A percentile compares a stretch with the other conserved stretches of the same genome.
phyloP scores from a whole-genome alignment of 768 basidiomycete genomes.

The Lyophyllum shimeji region DNA sequence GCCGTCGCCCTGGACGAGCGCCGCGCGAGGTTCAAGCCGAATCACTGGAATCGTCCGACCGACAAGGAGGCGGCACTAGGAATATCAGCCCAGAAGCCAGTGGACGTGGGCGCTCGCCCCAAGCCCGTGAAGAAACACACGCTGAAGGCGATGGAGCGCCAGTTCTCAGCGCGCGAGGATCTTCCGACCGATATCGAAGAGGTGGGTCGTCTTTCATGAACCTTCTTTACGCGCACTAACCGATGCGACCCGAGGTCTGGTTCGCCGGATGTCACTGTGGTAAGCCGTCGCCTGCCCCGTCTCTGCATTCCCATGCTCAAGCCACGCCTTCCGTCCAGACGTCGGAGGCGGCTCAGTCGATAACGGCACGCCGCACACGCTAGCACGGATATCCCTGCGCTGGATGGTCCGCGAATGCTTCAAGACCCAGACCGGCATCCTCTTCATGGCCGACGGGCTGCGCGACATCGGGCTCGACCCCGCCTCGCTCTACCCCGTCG shows the following conservation, averaged over 20 bases:
- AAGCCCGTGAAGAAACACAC: conserved; percentile 4
- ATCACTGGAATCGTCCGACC: conserved; percentile 17
- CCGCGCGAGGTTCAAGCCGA: conserved; percentile 19
- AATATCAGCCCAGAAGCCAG: conserved; percentile 13
- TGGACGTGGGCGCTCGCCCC: not conserved
- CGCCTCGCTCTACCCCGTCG: not conserved
- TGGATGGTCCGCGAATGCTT: conserved; percentile 63
- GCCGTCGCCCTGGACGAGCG: conserved; percentile 21
- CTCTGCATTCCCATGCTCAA: not conserved
- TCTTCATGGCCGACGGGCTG: conserved; percentile 4
- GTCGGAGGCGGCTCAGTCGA: conserved; percentile 33
- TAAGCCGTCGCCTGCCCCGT: conserved; percentile 1
- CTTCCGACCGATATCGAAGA: conserved; percentile 40
- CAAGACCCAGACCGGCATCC: conserved; percentile 40
- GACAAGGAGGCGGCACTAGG: conserved; percentile 29
- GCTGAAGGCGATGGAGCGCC: conserved; percentile 23
- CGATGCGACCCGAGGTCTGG: conserved; percentile 36
- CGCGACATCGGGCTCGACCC: not conserved
- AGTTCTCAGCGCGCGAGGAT: conserved; percentile 14
- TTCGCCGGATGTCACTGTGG: conserved; percentile 46
- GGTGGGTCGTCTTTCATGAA: conserved; percentile 10
- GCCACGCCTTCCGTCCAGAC: conserved; percentile 10
- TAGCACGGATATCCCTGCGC: conserved; percentile 40
- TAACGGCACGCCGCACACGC: conserved; percentile 29
- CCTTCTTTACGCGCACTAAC: not conserved